phyloP scores from a whole-genome alignment of 2,329 filamentous ascomycete species.

The Hypomyces perniciosus region DNA sequence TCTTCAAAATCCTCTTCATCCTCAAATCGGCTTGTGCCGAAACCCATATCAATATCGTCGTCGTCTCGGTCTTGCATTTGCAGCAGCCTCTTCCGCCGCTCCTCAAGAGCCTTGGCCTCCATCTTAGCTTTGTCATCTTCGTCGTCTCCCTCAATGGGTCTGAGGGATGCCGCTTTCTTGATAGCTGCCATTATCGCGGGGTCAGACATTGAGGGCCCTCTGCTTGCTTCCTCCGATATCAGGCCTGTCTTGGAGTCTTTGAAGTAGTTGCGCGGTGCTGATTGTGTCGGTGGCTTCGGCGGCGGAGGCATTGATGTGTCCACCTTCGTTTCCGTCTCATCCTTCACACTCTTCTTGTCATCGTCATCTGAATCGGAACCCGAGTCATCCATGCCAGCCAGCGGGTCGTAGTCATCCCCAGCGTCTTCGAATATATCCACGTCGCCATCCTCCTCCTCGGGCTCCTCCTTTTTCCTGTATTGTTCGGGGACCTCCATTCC shows the following conservation, averaged over 20 bases:
- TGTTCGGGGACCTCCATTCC: slow-evolving; percentile 62
- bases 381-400: slow-evolving; percentile 50
- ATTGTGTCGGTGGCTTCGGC: slow-evolving; percentile 33
- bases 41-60: slow-evolving; percentile 90
- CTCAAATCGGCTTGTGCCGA: slow-evolving; percentile 79
- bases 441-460: slow-evolving; percentile 49
- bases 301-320: slow-evolving; percentile 40
- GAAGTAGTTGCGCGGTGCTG: slow-evolving; percentile 55
- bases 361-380: slow-evolving; percentile 41
- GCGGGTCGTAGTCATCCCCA: slow-evolving; percentile 61
- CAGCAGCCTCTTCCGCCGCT: slow-evolving; percentile 68
- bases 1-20: slow-evolving; percentile 80
- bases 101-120: slow-evolving; percentile 52
- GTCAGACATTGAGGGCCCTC: slow-evolving; percentile 58
- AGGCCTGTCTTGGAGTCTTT: slow-evolving; percentile 50
- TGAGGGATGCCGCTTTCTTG: slow-evolving; percentile 70
- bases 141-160: slow-evolving; percentile 37
- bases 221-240: slow-evolving; percentile 45
- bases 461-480: slow-evolving; percentile 42
- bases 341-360: slow-evolving; percentile 31
- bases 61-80: slow-evolving; percentile 70
- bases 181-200: slow-evolving; percentile 77
- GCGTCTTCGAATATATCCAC: slow-evolving; percentile 61
- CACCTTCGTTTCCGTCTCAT: slow-evolving; percentile 16
- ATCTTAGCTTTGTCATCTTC: slow-evolving; percentile 34